Conservation (phyloP, 495 filamentous ascomycete species). For the Penicillium longicatenatum region DNA sequence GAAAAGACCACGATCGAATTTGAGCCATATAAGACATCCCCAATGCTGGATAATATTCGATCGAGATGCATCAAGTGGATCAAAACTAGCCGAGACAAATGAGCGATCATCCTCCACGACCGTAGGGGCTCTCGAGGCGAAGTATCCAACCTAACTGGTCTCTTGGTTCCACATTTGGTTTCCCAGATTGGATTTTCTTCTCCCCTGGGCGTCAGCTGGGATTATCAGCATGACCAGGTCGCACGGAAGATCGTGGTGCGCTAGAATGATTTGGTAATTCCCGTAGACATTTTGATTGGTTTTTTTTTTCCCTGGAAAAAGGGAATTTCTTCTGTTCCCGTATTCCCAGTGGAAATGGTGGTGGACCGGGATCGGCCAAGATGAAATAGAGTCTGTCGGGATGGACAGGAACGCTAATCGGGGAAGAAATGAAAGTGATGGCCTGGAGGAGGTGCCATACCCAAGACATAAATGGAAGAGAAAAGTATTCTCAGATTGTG, state of each 20-base stretch:
- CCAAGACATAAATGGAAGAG: not conserved
- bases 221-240: slow-evolving; percentile 9
- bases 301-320: not conserved
- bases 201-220: slow-evolving; percentile 6
- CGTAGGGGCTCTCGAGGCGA: not conserved
- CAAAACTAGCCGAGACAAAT: not conserved
- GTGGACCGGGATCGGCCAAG: slow-evolving; percentile 21
- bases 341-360: not conserved
- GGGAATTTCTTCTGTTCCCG: not conserved
- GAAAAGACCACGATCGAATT: no score
- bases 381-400: slow-evolving; percentile 2
- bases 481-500: not conserved
- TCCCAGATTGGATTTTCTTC: no score
- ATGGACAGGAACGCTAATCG: not conserved
- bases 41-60: no score
- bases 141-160: not conserved
- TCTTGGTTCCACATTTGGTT: not conserved
- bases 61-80: not conserved
- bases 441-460: not conserved
- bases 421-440: not conserved
- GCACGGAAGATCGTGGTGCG: not conserved
- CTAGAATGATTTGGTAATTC: not conserved
- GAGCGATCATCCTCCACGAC: not conserved
- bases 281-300: not conserved
- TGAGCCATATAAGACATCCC: no score